Conservation (phyloP, 192 early-diverging fungal genomes). For the Coemansia sp. region DNA sequence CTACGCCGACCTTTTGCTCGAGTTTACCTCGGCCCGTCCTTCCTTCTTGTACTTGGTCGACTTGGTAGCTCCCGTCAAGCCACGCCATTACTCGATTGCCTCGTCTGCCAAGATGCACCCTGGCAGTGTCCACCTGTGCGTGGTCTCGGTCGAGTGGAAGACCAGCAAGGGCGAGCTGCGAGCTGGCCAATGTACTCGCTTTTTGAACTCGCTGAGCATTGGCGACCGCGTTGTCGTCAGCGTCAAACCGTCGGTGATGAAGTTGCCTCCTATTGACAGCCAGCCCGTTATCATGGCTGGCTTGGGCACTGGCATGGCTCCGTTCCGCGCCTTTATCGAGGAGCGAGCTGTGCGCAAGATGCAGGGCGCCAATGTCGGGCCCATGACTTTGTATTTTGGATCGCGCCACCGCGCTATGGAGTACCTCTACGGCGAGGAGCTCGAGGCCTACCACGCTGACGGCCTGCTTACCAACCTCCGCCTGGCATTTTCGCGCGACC, state of each 20-base stretch:
- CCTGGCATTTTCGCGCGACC: slow-evolving; percentile 94
- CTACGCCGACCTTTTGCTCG: slow-evolving; percentile 83
- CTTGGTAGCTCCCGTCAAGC: slow-evolving; percentile 85
- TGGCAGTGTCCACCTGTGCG: slow-evolving; percentile 84
- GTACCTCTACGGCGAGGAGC: slow-evolving; percentile 95
- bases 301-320: slow-evolving; percentile 97
- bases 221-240: slow-evolving; percentile 77
- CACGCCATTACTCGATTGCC: slow-evolving; percentile 98
- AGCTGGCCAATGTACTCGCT: slow-evolving; percentile 89
- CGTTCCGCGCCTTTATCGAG: slow-evolving; percentile 96
- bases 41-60: slow-evolving; percentile 68
- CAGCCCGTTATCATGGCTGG: slow-evolving; percentile 97
- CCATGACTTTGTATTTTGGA: slow-evolving; percentile 95
- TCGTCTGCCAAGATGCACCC: slow-evolving; percentile 86
- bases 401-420: slow-evolving; percentile 91
- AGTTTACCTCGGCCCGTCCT: slow-evolving; percentile 82
- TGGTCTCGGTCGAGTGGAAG: slow-evolving; percentile 91
- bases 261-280: slow-evolving; percentile 74
- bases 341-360: slow-evolving; percentile 82
- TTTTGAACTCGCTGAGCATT: slow-evolving; percentile 67
- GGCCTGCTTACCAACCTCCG: slow-evolving; percentile 86
- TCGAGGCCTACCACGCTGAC: slow-evolving; percentile 91
- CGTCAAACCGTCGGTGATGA: slow-evolving; percentile 97
- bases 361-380: slow-evolving; percentile 80
- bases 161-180: slow-evolving; percentile 65